A percentile compares a stretch with the other conserved stretches of the same genome.
Conservation (phyloP, 805 yeast genomes). For the Lachancea sp. region DNA sequence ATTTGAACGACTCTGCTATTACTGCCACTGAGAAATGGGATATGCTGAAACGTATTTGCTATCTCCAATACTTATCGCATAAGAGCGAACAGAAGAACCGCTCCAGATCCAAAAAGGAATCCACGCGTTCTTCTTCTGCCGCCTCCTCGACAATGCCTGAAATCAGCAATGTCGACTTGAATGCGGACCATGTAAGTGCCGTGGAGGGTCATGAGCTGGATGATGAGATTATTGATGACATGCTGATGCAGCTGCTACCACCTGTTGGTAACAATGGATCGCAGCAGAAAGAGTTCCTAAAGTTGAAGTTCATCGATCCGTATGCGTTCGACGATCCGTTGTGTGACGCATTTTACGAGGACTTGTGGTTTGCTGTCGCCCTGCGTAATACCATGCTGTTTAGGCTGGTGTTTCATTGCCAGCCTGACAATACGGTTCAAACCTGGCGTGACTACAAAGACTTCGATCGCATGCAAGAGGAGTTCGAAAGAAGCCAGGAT, state of each 20-base stretch:
- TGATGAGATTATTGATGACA: slow-evolving; percentile 27
- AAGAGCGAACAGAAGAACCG: slow-evolving; percentile 32
- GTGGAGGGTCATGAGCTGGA: slow-evolving; percentile 25
- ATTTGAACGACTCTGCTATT: slow-evolving; percentile 43
- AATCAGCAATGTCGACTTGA: slow-evolving; percentile 5
- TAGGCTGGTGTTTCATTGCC: slow-evolving; percentile 83
- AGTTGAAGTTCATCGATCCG: slow-evolving; percentile 63
- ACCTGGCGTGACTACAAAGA: slow-evolving; percentile 87
- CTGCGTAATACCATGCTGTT: slow-evolving; percentile 74
- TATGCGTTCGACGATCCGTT: slow-evolving; percentile 85
- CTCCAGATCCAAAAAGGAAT: neutral
- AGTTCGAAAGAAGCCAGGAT: slow-evolving; percentile 39
- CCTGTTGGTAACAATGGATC: slow-evolving; percentile 12
- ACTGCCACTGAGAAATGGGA: slow-evolving; percentile 59
- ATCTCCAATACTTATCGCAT: slow-evolving; percentile 60
- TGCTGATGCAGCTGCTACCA: slow-evolving; percentile 27
- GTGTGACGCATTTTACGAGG: slow-evolving; percentile 73
- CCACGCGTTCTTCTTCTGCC: neutral
- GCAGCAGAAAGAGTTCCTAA: slow-evolving; percentile 24
- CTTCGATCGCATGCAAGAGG: slow-evolving; percentile 51
- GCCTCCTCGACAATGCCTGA: neutral
- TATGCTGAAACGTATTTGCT: slow-evolving; percentile 62
- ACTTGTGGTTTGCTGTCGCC: slow-evolving; percentile 78
- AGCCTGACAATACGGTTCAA: slow-evolving; percentile 88
- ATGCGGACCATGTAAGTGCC: slow-evolving; percentile 14